phyloP scores from a whole-genome alignment of 148 eudicot genomes.

The Spergularia marina region DNA sequence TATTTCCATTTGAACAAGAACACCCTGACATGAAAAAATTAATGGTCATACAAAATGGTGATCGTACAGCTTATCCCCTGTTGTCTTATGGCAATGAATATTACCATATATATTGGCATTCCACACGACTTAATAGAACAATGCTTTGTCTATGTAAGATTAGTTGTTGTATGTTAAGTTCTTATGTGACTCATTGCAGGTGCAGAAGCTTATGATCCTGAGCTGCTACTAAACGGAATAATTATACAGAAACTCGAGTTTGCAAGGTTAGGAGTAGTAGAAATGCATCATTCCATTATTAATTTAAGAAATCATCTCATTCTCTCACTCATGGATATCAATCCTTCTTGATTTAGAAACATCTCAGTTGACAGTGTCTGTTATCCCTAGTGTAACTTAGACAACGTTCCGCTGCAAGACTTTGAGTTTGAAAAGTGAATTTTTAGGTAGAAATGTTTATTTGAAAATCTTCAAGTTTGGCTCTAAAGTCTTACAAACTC shows the following conservation, averaged over 20 bases:
- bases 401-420: neutral
- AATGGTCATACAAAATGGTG: neutral
- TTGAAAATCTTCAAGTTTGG: neutral
- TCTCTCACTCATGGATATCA: too few species aligned
- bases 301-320: neutral
- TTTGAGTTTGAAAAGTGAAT: neutral
- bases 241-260: slow-evolving; percentile 62
- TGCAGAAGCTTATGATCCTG: slow-evolving; percentile 47
- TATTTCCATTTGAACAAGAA: neutral
- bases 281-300: neutral
- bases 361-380: neutral
- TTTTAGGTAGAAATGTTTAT: neutral
- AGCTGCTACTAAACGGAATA: slow-evolving; percentile 68
- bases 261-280: slow-evolving; percentile 42
- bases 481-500: neutral
- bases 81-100: neutral
- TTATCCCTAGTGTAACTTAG: neutral
- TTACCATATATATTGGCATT: neutral
- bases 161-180: neutral
- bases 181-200: slow-evolving; percentile 42
- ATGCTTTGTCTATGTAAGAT: neutral
- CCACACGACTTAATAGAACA: neutral
- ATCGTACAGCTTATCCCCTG: neutral
- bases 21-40: neutral
- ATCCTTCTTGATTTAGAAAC: neutral